These are phyloP conservation scores for Auricularia auricula-judae DNA, from an alignment of 768 basidiomycete genomes.

Conservation along the genomic window DNA sequence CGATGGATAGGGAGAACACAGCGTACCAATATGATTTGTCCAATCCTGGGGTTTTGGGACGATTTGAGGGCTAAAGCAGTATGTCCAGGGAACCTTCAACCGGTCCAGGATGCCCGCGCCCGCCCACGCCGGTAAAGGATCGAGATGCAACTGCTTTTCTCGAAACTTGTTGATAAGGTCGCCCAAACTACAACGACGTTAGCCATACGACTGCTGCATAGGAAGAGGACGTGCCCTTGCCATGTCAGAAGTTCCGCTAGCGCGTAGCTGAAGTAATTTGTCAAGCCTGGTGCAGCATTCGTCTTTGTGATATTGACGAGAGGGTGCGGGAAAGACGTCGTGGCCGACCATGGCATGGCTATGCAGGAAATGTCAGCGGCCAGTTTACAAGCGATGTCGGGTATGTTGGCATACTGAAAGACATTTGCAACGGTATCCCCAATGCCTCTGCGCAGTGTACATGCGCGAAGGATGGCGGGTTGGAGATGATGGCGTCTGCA, in stretches of 20 bases:
- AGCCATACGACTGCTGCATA: neutral
- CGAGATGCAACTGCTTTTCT: conserved; percentile 34
- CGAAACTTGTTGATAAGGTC: conserved; percentile 52
- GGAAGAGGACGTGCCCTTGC: conserved; percentile 34
- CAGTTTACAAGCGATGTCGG: neutral
- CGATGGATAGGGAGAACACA: neutral
- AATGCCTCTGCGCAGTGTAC: conserved; percentile 55
- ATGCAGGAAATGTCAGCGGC: neutral
- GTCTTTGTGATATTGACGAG: conserved; percentile 46
- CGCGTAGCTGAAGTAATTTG: conserved; percentile 47
- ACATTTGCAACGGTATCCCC: conserved; percentile 43
- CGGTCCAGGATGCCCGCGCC: conserved; percentile 43
- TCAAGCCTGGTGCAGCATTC: conserved; percentile 41
- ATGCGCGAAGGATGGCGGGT: conserved; percentile 60
- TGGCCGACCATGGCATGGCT: conserved; percentile 16
- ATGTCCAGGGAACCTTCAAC: conserved; percentile 49
- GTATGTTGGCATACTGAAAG: conserved; percentile 35
- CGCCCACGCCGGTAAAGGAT: conserved; percentile 34
- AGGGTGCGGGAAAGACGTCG: conserved; percentile 47
- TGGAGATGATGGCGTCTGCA: conserved; percentile 56
- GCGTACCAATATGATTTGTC: conserved; percentile 47
- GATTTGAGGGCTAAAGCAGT: conserved; percentile 48
- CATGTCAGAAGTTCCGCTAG: conserved; percentile 49
- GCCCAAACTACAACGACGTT: conserved; percentile 32
- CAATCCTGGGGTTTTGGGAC: conserved; percentile 54